Base-by-base conservation (phyloP, 371 early-diverging fungal genomes). In the Apophysomyces variabilis region DNA sequence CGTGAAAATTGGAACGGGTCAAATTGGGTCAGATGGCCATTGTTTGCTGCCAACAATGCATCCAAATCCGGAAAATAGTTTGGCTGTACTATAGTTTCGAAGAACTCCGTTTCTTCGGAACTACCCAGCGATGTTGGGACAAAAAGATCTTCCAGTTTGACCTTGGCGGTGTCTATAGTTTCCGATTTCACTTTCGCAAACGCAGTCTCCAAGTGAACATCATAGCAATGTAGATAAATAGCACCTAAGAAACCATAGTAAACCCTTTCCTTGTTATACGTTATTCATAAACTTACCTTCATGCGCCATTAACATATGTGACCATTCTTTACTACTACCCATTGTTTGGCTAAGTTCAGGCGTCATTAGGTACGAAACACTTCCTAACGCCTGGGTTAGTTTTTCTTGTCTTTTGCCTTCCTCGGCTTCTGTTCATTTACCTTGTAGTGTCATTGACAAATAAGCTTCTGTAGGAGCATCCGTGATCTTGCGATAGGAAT, bases 301-400 rank as follows among this genome's bases (percentile, higher is more conserved):
- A 39, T 78, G 69, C 12, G 67, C 69, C 66, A 72, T 66, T 8
- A 78, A 47, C 54, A 69, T 69, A 61, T 78, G 78, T 9, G 78
- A 69, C 67, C 71, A 75, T 57, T 62, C 50, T 35, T 68, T 62
- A 36, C 36, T 54, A n/a, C 38, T 46, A 41, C 59, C 43, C 11
- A 14, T 37, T 26, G 62, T 60, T 35, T 50, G 54, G 21, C 54
- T 50, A 26, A 50, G 18, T 50, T 72, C 73, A 41, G 62, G 64
- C 57, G 67, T 65, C 47, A 73, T 60, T 26, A 78, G 67, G 57
- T 75, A 71, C 16, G 75, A 78, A 18, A 70, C 65, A 32, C 75
- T 78, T 35, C 26, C 16, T 41, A 11, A 41, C 3, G 32, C 32
- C 32, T 3, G 1, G 32, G 3, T 26, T 26, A 26, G 32, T 1